phyloP scores from a whole-genome alignment of 192 early-diverging fungal genomes.

The Haplosporangium gracile region DNA sequence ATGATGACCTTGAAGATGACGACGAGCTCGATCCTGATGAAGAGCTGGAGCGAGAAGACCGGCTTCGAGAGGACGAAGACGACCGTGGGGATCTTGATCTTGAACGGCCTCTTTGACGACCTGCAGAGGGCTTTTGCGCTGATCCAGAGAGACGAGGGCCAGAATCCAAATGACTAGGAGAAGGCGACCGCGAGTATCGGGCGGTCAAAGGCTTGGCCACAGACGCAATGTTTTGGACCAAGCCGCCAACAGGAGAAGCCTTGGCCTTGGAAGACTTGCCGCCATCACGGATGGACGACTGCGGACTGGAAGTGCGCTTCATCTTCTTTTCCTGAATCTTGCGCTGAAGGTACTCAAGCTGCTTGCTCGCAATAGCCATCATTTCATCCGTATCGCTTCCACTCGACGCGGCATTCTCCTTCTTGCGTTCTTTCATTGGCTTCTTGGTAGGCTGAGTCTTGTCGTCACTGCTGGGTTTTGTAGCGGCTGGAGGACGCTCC shows the following conservation, averaged over 20 bases:
- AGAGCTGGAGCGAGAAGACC: conserved; percentile 7
- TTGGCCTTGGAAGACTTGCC: conserved; percentile 8
- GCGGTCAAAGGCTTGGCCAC: neutral
- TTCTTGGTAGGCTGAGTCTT: neutral
- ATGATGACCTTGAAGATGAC: neutral
- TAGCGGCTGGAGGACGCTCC: neutral
- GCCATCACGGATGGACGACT: neutral
- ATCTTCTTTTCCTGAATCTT: conserved; percentile 48
- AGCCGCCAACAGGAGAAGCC: neutral
- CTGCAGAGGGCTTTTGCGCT: conserved; percentile 4
- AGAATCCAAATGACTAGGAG: neutral
- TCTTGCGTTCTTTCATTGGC: neutral
- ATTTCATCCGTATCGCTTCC: conserved; percentile 49
- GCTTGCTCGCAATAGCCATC: conserved; percentile 46
- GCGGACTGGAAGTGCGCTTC: conserved; percentile 10
- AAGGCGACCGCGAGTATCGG: neutral
- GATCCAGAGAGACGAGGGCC: neutral
- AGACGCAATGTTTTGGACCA: neutral
- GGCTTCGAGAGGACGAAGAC: conserved; percentile 13
- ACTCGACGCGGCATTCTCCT: conserved; percentile 3
- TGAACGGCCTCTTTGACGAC: conserved; percentile 6
- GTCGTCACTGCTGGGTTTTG: conserved; percentile 11
- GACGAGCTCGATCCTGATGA: conserved; percentile 6
- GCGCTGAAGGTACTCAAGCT: conserved; percentile 47
- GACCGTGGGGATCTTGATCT: conserved; percentile 16